Base-by-base conservation (phyloP, 768 basidiomycete species). In the Pleurotus sapidus region DNA sequence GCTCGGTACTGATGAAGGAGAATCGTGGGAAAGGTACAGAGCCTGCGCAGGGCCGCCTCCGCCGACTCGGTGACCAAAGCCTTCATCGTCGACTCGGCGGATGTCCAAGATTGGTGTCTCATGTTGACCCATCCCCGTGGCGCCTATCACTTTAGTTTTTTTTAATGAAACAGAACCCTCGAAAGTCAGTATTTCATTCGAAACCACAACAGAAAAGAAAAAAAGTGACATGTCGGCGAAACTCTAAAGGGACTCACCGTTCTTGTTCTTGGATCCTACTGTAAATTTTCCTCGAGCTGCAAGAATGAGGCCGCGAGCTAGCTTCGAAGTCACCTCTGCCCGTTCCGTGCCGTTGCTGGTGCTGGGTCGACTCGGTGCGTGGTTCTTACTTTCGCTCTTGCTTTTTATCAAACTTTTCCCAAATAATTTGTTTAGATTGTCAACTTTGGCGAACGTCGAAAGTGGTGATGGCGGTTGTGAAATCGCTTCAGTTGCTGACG, bases 1-100 rank as follows among this genome's bases (percentile, higher is more conserved):
- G 18, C 64, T 48, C 38, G 70, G 68, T 43, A 37, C 51, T 54
- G 51, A 54, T 40, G 51, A 54, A 42, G 17, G 51, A 20, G 14
- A 54, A 9, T 37, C 51, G 51, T 54, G 51, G 51, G 51, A 54
- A 54, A 54, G 51, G 51, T 17, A 54, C 27, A 30, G 23, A n/a
- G 51, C 37, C 51, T 11, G 38, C 11, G 38, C 51, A 48, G 46
- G 46, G 46, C 24, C 24, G 8, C 8, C 18, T 24, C 18, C 46
- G 20, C 17, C 37, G 45, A 18, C 43, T 46, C 55, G 55, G 45
- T 47, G 38, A 37, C 45, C 55, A 46, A 46, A 46, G 42, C 30
- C 27, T 12, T 47, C 55, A 24, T 55, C 53, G 25, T 55, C 53
- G 20, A 27, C 49, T 34, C 51, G 39, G 15, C 51, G 37, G 42